Base-by-base conservation (phyloP, 306 rosid species). In the Pyrus communis region DNA sequence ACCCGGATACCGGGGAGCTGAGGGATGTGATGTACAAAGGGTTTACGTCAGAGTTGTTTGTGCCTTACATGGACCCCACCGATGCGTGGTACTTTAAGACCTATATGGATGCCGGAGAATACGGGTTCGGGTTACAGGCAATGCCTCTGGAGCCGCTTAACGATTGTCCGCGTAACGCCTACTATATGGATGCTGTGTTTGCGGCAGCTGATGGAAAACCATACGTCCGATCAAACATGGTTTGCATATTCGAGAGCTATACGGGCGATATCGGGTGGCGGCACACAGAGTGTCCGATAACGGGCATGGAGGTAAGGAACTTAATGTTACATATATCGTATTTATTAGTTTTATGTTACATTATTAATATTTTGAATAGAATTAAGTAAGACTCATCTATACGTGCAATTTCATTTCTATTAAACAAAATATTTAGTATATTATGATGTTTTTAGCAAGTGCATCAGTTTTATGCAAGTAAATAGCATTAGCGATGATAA, bases 31-130 rank as follows among this genome's bases (percentile, higher is more conserved):
- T 91, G 77, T 91, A 91, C 84, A 91, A 94, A 76, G 98, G 98
- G 49, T 89, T 87, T 40, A 83, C 89, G 9, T 91, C 97, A 7
- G 96, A 94, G 79, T 43, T 94, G 40, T 94, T 94, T 52, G 97
- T 94, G 67, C 97, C 97, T 52, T 91, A 91, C 64, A 94, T 94
- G 98, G 97, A 94, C 45, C 98, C 98, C 3, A 84, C 95, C 0
- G 96, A 90, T 27, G 96, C 84, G 0, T 94, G 98, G 98, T 94
- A 91, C 67, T 94, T 94, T 46, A 94, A 90, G 89, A 94, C 97
- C 15, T 91, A 25, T 25, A 25, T 25, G 27, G 27, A 25, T 25
- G 27, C 27, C 27, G 27, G 27, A 1, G 27, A 91, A 70, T 94
- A 94, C 45, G 97, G 97, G 72, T 86, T 91, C 74, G 96, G 98